phyloP scores from a whole-genome alignment of 306 rosid species.

The Quercus berberidifolia region DNA sequence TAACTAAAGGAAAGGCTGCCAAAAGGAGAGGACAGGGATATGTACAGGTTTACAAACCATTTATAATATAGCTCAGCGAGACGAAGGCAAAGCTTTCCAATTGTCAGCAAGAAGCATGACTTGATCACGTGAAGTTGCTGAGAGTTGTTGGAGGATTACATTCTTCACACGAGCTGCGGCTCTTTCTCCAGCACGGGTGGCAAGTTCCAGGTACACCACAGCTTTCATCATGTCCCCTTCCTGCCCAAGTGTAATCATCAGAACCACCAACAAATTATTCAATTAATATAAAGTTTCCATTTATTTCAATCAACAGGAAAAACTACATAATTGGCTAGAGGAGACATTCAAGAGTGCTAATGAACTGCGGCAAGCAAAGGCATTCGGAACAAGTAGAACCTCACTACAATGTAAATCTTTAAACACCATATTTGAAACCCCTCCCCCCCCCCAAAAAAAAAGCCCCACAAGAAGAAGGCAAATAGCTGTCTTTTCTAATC shows the following conservation, averaged over 20 bases:
- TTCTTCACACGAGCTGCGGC: constrained; percentile 68
- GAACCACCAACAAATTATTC: constrained; percentile 1
- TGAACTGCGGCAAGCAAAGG: neutral
- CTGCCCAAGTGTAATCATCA: constrained; percentile 39
- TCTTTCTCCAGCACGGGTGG: constrained; percentile 68
- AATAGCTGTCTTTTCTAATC: neutral
- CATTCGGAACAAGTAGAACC: neutral
- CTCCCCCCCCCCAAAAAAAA: too few relatives aligned
- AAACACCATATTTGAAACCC: neutral
- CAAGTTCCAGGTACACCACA: constrained; percentile 86
- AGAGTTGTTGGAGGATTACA: constrained; percentile 57
- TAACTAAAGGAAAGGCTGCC: neutral
- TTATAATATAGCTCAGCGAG: constrained; percentile 29
- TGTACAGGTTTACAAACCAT: neutral
- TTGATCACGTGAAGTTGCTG: constrained; percentile 51
- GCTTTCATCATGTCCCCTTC: constrained; percentile 80
- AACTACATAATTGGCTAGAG: too few relatives aligned
- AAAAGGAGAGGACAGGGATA: neutral
- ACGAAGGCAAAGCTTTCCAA: constrained; percentile 68
- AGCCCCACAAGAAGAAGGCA: neutral
- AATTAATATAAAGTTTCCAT: neutral
- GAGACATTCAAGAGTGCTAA: too few relatives aligned
- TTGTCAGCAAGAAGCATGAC: constrained; percentile 55
- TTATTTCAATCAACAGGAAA: neutral
- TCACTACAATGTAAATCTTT: neutral